phyloP scores from a whole-genome alignment of 177 flowering plant genomes.

The Vitis hybrid region DNA sequence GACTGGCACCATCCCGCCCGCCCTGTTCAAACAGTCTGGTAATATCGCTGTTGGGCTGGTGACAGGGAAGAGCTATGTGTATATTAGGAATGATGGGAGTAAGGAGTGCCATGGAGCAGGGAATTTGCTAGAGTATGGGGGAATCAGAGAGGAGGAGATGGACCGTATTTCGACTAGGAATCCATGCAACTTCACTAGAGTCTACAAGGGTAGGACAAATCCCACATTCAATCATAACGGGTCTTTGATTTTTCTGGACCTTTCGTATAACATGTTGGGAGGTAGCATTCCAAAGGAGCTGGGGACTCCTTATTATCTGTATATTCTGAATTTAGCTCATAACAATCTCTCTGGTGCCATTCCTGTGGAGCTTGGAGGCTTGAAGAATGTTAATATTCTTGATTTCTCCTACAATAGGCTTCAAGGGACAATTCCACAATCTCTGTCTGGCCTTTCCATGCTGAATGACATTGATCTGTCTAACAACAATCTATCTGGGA shows the following conservation, averaged over 20 bases:
- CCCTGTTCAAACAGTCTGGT: slow-evolving; percentile 75
- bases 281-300: slow-evolving; percentile 79
- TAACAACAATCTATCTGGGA: slow-evolving; percentile 70
- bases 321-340: slow-evolving; percentile 75
- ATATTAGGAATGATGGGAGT: slow-evolving; percentile 81
- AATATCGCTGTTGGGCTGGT: slow-evolving; percentile 64
- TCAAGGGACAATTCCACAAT: slow-evolving; percentile 64
- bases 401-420: slow-evolving; percentile 78
- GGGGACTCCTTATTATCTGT: slow-evolving; percentile 66
- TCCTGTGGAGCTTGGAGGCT: slow-evolving; percentile 62
- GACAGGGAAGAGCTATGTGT: slow-evolving; percentile 69
- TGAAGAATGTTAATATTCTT: slow-evolving; percentile 63
- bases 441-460: slow-evolving; percentile 54
- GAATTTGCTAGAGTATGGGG: slow-evolving; percentile 84
- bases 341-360: slow-evolving; percentile 72
- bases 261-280: slow-evolving; percentile 67
- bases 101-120: slow-evolving; percentile 87
- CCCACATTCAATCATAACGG: slow-evolving; percentile 84
- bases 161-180: slow-evolving; percentile 56
- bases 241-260: slow-evolving; percentile 86
- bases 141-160: slow-evolving; percentile 63
- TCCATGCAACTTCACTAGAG: slow-evolving; percentile 77
- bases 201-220: slow-evolving; percentile 63
- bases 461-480: slow-evolving; percentile 76
- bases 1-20: slow-evolving; percentile 70